Evolutionary conservation across 2,329 filamentous ascomycete species (phyloP), one percentile per base, ranked within the genome.

Genomic region (Stromatinia cepivora): DNA sequence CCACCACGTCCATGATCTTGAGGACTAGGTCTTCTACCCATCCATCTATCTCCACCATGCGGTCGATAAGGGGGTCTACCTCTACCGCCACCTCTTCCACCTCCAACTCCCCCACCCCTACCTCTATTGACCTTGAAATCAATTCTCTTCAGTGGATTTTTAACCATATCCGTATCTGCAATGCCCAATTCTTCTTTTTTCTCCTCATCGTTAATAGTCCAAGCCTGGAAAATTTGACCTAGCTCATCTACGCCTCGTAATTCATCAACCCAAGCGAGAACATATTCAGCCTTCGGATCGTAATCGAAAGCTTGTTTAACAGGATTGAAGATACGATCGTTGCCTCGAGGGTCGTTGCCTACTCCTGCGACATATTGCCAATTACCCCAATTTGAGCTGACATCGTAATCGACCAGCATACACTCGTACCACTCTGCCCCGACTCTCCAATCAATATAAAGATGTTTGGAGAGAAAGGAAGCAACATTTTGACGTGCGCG

Each of bases 371-470:
- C 87, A 71, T 94, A 94, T 78, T 93, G 91, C 92, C 91, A 94
- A 75, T 93, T 93, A 13, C 88, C 88, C 91, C 91, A 94, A 73
- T 94, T 94, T 70, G 85, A 90, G 20, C 86, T 87, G 0, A 91
- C 84, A 73, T 94, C 92, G 77, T 94, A 93, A 77, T 95, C 92
- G 42, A 90, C 82, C 4, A 94, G 83, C 76, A 91, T 81, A 76
- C 85, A 87, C 77, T 94, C 92, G 76, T 94, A 94, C 90, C 90
- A 94, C 77, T 94, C 92, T 0, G 91, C 92, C 0, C 92, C 92
- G 20, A 92, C 84, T 0, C 91, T 86, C 92, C 92, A 95, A 78
- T 94, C 92, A 31, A 94, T 88, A 1, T 84, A 84, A 4, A 94
- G 81, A 71, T 92, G 90, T 73, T 92, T 92, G 0, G 90, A 80